Conservation (phyloP, 2,329 filamentous ascomycete genomes). For the Ascochyta clinopodiicola region DNA sequence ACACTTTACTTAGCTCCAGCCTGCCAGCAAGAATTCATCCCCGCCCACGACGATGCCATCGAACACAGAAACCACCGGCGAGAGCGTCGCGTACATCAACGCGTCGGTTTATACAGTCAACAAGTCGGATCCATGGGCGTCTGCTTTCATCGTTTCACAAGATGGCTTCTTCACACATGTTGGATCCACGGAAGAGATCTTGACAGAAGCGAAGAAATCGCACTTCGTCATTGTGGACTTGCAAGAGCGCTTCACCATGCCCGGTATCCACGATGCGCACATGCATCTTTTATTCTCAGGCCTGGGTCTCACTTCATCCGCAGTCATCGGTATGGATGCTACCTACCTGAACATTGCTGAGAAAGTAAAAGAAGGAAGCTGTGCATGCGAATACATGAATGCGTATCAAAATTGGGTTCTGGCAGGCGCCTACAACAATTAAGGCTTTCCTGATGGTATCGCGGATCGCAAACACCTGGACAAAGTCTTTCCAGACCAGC, state of each 20-base stretch:
- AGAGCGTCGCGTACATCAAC: slow-evolving; percentile 34
- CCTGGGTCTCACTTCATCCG: slow-evolving; percentile 33
- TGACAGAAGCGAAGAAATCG: slow-evolving; percentile 17
- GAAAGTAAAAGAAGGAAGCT: slow-evolving; percentile 32
- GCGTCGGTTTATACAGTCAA: slow-evolving; percentile 42
- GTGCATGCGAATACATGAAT: slow-evolving; percentile 36
- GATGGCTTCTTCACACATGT: slow-evolving; percentile 35
- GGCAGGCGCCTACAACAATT: slow-evolving; percentile 18
- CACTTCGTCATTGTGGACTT: slow-evolving; percentile 34
- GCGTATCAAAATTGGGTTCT: slow-evolving; percentile 35
- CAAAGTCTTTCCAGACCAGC: slow-evolving; percentile 35
- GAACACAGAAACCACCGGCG: neutral
- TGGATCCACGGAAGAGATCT: slow-evolving; percentile 33
- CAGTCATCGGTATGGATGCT: slow-evolving; percentile 33
- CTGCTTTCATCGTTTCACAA: slow-evolving; percentile 40
- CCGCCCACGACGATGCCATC: neutral
- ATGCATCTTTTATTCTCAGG: slow-evolving; percentile 41
- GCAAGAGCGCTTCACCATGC: slow-evolving; percentile 42
- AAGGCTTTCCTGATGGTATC: slow-evolving; percentile 21
- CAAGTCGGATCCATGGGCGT: slow-evolving; percentile 21
- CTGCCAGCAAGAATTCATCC: too few species aligned
- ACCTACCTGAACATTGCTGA: slow-evolving; percentile 28
- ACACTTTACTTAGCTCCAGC: too few species aligned
- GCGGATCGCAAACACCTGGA: slow-evolving; percentile 33
- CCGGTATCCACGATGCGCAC: slow-evolving; percentile 49